Percentiles rank a stretch among this genome's conserved stretches.
Conservation (phyloP, 306 rosid genomes). For the Cicer bijugum region DNA sequence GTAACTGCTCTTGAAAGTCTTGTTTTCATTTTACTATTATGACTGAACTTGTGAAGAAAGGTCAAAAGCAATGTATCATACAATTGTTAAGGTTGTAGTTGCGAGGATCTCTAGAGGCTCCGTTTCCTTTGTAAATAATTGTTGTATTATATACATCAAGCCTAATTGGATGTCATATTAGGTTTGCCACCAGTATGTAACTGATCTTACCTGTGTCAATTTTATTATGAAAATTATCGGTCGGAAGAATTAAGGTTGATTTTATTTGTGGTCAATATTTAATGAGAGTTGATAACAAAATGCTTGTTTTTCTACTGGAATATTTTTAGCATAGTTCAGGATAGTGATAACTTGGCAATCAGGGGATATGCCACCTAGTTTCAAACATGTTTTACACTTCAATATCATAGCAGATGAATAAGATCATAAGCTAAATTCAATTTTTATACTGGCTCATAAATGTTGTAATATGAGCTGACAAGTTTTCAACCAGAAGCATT, state of each 20-base stretch:
- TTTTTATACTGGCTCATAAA: neutral
- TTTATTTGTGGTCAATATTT: neutral
- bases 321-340: too few species aligned
- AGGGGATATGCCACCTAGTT: neutral
- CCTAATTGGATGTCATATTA: slow-evolving; percentile 43
- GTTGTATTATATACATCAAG: slow-evolving; percentile 33
- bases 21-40: slow-evolving; percentile 45
- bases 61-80: slow-evolving; percentile 46
- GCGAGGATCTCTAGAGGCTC: slow-evolving; percentile 41
- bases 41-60: slow-evolving; percentile 46
- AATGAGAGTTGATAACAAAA: too few species aligned
- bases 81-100: slow-evolving; percentile 40
- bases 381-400: neutral
- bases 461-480: neutral
- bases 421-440: neutral
- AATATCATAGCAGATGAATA: neutral
- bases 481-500: too few species aligned
- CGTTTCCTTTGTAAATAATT: slow-evolving; percentile 47
- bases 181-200: slow-evolving; percentile 40
- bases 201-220: slow-evolving; percentile 32
- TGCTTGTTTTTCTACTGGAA: too few species aligned
- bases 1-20: slow-evolving; percentile 42
- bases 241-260: slow-evolving; percentile 28
- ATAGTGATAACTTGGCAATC: too few species aligned
- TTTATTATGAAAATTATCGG: slow-evolving; percentile 31